Percentiles rank a stretch among this genome's conserved stretches.
Conservation (phyloP, 2,329 filamentous ascomycete genomes). For the Claviceps africana region DNA sequence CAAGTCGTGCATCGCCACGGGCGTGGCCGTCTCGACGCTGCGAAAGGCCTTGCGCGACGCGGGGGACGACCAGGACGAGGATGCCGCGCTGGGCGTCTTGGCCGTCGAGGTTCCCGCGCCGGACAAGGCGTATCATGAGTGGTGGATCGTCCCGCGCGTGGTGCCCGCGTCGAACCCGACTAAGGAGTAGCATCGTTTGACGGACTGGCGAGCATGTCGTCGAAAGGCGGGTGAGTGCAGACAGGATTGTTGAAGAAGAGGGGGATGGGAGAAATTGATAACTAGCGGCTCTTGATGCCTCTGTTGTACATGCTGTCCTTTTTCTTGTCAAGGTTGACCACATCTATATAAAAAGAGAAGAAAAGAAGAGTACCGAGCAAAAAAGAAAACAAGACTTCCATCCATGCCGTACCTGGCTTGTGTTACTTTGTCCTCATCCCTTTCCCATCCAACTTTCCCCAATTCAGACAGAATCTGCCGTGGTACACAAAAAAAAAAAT, state of each 20-base stretch:
- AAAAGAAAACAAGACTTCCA: background rate
- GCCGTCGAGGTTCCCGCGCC: slow-evolving; percentile 34
- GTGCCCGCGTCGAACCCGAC: slow-evolving; percentile 4
- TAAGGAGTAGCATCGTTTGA: background rate
- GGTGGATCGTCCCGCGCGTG: slow-evolving; percentile 49
- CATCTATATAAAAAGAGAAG: background rate
- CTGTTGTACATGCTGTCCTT: too few species aligned
- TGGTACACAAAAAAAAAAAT: too few species aligned
- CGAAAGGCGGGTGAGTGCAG: background rate
- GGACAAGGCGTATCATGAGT: slow-evolving; percentile 45
- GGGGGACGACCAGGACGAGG: slow-evolving; percentile 9
- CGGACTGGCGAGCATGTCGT: background rate
- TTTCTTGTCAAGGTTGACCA: too few species aligned
- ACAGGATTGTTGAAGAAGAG: background rate
- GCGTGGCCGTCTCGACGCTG: slow-evolving; percentile 47
- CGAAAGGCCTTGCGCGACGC: slow-evolving; percentile 38
- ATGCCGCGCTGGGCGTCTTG: slow-evolving; percentile 24
- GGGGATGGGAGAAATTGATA: too few species aligned
- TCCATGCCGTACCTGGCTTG: background rate
- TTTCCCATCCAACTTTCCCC: background rate
- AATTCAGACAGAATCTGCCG: too few species aligned
- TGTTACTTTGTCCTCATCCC: background rate
- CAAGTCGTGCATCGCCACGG: slow-evolving; percentile 57
- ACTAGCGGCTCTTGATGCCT: too few species aligned
- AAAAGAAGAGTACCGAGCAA: background rate